Conservation (phyloP, 208 protist genomes). For the Lotmaria passim region DNA sequence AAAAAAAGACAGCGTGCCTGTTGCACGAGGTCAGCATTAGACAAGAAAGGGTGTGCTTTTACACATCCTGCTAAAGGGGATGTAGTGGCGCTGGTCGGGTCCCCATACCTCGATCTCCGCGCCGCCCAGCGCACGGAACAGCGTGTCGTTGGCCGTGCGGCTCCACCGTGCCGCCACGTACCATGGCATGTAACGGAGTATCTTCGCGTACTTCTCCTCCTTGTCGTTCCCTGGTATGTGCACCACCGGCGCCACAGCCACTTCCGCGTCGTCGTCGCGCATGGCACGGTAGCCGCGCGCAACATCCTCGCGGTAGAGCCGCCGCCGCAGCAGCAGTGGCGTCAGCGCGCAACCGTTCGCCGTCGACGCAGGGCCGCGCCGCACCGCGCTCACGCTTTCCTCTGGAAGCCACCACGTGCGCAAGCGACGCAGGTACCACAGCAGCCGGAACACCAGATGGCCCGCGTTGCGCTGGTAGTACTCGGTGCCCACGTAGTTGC, state of each 20-base stretch:
- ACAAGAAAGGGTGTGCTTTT: not conserved
- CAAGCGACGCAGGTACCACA: slow-evolving; percentile 17
- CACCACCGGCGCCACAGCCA: slow-evolving; percentile 7
- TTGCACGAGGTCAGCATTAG: too few species aligned
- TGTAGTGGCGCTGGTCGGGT: slow-evolving; percentile 2
- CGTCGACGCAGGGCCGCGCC: not conserved
- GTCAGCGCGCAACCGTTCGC: slow-evolving; percentile 20
- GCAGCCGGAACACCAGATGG: slow-evolving; percentile 10
- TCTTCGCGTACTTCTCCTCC: slow-evolving; percentile 18
- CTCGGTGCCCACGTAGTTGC: slow-evolving; percentile 18
- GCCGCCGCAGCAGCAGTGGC: slow-evolving; percentile 13
- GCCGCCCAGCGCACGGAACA: slow-evolving; percentile 7
- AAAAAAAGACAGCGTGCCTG: too few species aligned
- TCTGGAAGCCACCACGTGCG: slow-evolving; percentile 11
- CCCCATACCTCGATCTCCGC: slow-evolving; percentile 13
- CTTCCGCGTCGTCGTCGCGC: slow-evolving; percentile 21
- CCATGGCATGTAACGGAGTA: slow-evolving; percentile 16
- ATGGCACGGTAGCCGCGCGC: slow-evolving; percentile 2
- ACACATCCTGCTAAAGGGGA: slow-evolving; percentile 4
- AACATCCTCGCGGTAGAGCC: slow-evolving; percentile 8
- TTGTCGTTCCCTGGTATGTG: slow-evolving; percentile 20
- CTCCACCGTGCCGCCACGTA: slow-evolving; percentile 14
- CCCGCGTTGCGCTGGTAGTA: slow-evolving; percentile 15
- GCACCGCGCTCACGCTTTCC: slow-evolving; percentile 1
- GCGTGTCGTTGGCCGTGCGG: slow-evolving; percentile 13